Base-by-base conservation (phyloP, 768 basidiomycete genomes). In the Hemileccinum impolitum region DNA sequence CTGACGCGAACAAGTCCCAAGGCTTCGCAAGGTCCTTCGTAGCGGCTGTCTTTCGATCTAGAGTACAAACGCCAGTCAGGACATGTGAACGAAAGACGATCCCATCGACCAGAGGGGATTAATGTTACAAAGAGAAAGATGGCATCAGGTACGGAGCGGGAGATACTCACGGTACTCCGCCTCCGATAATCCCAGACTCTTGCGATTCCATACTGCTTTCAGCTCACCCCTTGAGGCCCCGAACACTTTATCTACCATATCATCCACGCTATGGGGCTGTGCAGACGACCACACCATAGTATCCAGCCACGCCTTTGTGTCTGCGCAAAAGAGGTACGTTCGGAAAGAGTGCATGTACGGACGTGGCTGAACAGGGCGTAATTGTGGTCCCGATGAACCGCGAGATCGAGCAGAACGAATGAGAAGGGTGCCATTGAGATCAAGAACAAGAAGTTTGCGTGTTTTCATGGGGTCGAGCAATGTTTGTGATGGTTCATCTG, bases 251-350 rank as follows among this genome's bases (percentile, higher is more conserved):
- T 77, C 63, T 0, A 87, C 84, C 90, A 93, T 92, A 56, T 84
- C 82, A 0, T 69, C 65, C 9, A 90, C 90, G 60, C 80, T 89
- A 43, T 84, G 83, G 2, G 89, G 87, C 60, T 90, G 87, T 4
- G 90, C 90, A 3, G 85, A 88, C 60, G 85, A 88, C 90, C 90
- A 94, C 4, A 94, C 78, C 86, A 92, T 92, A 4, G 85, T 82
- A 50, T 90, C 87, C 17, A 91, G 74, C 85, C 87, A 90, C 13
- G 59, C 57, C 30, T 67, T 71, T n/a, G 83, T 88, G 15, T 71
- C 55, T 0, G 75, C 68, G 42, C 82, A 79, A 55, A 89, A 82
- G 2, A 90, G 66, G 59, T 86, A 91, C 3, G 74, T 63, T 4
- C 74, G 61, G 56, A 91, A 87, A 2, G 83, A 64, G 5, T 66